These are phyloP conservation scores for Coix lacrymajobi DNA, from an alignment of 176 grass and related monocot species.

Conservation along the genomic window DNA sequence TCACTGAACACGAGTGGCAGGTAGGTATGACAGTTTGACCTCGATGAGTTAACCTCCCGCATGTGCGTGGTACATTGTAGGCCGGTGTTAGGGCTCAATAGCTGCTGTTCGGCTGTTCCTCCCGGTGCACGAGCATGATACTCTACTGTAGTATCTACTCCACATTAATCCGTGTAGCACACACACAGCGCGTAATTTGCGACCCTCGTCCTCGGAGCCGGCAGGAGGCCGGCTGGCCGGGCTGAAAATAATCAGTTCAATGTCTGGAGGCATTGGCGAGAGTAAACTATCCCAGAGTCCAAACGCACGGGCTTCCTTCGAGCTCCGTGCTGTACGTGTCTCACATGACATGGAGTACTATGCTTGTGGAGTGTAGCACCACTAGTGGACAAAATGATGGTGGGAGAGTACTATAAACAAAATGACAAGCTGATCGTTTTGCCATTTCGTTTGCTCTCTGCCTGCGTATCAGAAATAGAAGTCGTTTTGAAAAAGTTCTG, in stretches of 20 bases:
- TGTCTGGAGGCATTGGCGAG: neutral
- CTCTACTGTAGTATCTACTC: too few relatives aligned
- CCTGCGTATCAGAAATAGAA: too few relatives aligned
- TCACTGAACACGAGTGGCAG: neutral
- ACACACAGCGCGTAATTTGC: conserved; percentile 24
- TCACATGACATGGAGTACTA: conserved; percentile 18
- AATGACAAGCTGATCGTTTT: too few relatives aligned
- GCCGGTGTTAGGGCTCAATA: conserved; percentile 5
- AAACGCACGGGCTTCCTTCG: conserved; percentile 18
- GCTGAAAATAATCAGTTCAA: neutral
- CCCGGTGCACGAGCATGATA: neutral
- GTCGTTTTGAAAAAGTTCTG: too few relatives aligned
- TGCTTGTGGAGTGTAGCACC: neutral
- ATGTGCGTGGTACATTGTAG: conserved; percentile 4
- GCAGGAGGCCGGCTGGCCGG: neutral
- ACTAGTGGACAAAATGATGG: too few relatives aligned
- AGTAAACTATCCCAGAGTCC: conserved; percentile 22
- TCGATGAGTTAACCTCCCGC: neutral
- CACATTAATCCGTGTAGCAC: too few relatives aligned
- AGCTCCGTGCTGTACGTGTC: conserved; percentile 17
- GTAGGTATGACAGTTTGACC: conserved; percentile 5
- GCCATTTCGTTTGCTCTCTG: too few relatives aligned
- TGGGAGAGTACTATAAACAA: too few relatives aligned
- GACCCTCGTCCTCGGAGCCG: conserved; percentile 33
- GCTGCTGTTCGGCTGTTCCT: too few relatives aligned